Evolutionary conservation across 139 green algal species (phyloP).

Genomic region (Closterium sp.): DNA sequence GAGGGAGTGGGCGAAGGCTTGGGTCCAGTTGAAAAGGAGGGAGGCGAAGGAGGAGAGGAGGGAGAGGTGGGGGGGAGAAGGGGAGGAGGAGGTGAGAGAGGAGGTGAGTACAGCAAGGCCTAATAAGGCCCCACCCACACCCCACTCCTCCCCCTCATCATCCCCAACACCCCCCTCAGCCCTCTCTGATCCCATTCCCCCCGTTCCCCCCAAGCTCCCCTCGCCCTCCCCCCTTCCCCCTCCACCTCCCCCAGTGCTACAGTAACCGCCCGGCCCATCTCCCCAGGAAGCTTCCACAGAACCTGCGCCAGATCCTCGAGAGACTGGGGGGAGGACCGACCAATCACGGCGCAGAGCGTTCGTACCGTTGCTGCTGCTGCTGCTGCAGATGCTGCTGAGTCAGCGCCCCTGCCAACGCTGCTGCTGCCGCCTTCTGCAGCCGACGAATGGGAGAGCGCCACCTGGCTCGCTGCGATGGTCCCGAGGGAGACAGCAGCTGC

Average conservation of each 20-base stretch:
- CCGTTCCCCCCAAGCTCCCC: background rate
- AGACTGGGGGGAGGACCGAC: background rate
- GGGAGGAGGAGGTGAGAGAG: background rate
- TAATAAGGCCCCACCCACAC: background rate
- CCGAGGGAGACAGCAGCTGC: background rate
- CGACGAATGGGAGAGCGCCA: background rate
- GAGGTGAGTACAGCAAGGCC: background rate
- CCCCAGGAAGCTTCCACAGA: background rate
- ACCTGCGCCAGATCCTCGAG: background rate
- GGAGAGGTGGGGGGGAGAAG: background rate
- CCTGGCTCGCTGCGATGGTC: background rate
- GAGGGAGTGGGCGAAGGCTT: background rate
- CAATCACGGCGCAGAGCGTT: background rate
- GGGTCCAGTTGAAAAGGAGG: background rate
- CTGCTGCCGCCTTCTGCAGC: background rate
- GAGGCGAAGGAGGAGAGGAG: background rate
- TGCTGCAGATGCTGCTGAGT: background rate
- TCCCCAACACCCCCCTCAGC: background rate
- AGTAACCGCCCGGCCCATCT: background rate
- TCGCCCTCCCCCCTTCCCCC: background rate
- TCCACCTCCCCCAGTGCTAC: background rate
- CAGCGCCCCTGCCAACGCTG: background rate
- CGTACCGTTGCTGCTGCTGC: background rate
- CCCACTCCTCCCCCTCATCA: background rate
- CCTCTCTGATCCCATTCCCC: background rate